Conservation (phyloP, 1,284 basidiomycete genomes). For the Ceratobasidium papillatum region DNA sequence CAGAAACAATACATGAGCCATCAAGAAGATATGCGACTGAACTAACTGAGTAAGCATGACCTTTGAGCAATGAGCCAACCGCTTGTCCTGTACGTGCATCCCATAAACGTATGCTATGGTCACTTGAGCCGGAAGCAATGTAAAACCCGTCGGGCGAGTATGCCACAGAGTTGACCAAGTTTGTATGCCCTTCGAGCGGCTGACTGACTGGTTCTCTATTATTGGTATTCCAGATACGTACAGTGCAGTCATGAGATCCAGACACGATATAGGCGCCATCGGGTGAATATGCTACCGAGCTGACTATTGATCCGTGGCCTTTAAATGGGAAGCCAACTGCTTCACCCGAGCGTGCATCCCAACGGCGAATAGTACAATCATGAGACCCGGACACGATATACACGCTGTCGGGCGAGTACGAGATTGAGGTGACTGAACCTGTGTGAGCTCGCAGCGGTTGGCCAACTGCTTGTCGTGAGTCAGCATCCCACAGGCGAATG, state of each 20-base stretch:
- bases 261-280: slow-evolving; percentile 4
- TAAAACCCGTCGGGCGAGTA: slow-evolving; percentile 7
- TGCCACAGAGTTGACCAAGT: background rate
- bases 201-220: background rate
- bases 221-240: slow-evolving; percentile 6
- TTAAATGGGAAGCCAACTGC: background rate
- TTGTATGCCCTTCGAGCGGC: background rate
- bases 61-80: background rate
- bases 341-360: background rate
- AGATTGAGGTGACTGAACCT: background rate
- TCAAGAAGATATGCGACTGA: background rate
- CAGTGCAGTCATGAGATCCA: slow-evolving; percentile 13
- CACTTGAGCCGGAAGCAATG: background rate
- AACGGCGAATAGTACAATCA: slow-evolving; percentile 51
- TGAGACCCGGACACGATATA: slow-evolving; percentile 3
- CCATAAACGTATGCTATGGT: background rate
- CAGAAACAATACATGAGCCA: slow-evolving; percentile 1
- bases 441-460: background rate
- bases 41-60: background rate
- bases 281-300: background rate
- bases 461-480: background rate
- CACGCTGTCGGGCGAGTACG: slow-evolving; percentile 1
- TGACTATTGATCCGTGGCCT: background rate
- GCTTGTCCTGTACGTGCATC: background rate
- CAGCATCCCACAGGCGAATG: background rate